phyloP scores from a whole-genome alignment of 1,284 basidiomycete genomes.

The Cryptococcus sp. region DNA sequence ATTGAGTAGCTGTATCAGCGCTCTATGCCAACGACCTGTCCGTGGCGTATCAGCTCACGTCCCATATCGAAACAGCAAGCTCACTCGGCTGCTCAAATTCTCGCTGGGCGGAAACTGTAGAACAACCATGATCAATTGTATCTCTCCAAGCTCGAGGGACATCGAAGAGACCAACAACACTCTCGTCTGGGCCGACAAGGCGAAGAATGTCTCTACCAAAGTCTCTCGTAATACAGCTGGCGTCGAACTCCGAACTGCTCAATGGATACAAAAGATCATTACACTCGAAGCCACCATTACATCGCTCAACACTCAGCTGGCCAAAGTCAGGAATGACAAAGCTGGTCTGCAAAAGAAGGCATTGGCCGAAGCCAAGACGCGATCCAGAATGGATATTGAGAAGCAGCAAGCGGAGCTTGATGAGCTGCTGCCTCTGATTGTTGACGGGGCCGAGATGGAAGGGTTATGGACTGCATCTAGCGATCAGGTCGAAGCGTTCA shows the following conservation, averaged over 20 bases:
- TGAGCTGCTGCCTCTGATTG: constrained; percentile 66
- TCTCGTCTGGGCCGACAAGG: constrained; percentile 90
- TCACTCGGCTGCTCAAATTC: constrained; percentile 92
- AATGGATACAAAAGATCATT: constrained; percentile 88
- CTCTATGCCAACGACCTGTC: constrained; percentile 74
- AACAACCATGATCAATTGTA: constrained; percentile 96
- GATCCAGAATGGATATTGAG: constrained; percentile 68
- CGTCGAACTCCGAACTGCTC: constrained; percentile 86
- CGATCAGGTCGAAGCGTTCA: constrained; percentile 66
- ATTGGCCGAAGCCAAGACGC: constrained; percentile 64
- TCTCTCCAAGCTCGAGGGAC: constrained; percentile 89
- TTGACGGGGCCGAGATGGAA: constrained; percentile 73
- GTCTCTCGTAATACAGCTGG: constrained; percentile 87
- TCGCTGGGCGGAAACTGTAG: constrained; percentile 96
- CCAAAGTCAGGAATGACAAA: constrained; percentile 23
- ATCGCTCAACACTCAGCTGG: constrained; percentile 73
- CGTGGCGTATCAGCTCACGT: constrained; percentile 78
- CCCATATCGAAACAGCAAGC: constrained; percentile 94
- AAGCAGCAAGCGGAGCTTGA: constrained; percentile 70
- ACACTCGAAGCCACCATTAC: constrained; percentile 56
- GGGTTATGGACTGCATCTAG: constrained; percentile 76
- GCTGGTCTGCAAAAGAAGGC: constrained; percentile 43
- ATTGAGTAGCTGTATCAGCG: constrained; percentile 94
- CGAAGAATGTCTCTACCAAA: constrained; percentile 95
- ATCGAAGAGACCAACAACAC: constrained; percentile 98